A percentile compares a stretch with the other conserved stretches of the same genome.
Conservation (phyloP, 257 asterid genomes). For the Anisodus tanguticus region DNA sequence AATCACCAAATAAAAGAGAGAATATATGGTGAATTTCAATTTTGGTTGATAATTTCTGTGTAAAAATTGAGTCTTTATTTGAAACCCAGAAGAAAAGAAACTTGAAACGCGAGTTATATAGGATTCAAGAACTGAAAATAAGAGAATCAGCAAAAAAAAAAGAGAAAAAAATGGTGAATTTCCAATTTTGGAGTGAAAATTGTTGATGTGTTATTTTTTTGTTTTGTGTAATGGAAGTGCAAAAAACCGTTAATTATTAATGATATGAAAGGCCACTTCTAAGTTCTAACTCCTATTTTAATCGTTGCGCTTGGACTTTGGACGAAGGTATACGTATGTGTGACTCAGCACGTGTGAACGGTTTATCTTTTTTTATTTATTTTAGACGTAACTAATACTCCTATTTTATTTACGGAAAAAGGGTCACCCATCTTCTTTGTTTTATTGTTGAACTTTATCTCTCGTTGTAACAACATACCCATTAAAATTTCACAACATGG, state of each 20-base stretch:
- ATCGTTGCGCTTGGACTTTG: not conserved
- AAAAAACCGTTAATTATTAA: conserved; percentile 9
- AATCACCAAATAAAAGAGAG: not conserved
- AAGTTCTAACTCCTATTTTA: not conserved
- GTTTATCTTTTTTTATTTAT: not conserved
- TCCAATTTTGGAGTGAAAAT: not conserved
- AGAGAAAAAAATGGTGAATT: not conserved
- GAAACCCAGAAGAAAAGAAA: not conserved
- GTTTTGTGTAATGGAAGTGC: not conserved
- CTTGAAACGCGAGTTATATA: not conserved
- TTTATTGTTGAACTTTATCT: no score
- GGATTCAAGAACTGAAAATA: not conserved
- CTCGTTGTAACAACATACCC: no score
- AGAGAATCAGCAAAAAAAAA: not conserved
- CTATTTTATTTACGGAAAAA: no score
- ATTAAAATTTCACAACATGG: no score
- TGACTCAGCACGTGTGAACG: not conserved
- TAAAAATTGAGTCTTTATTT: not conserved
- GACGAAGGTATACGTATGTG: not conserved
- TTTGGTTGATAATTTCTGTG: not conserved
- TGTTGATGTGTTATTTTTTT: not conserved
- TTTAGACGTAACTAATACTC: not conserved
- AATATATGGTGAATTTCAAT: not conserved
- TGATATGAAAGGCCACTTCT: not conserved
- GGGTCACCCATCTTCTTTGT: no score